Evolutionary conservation across 163 green algal species (phyloP).

Genomic region (Volvox carteri): DNA sequence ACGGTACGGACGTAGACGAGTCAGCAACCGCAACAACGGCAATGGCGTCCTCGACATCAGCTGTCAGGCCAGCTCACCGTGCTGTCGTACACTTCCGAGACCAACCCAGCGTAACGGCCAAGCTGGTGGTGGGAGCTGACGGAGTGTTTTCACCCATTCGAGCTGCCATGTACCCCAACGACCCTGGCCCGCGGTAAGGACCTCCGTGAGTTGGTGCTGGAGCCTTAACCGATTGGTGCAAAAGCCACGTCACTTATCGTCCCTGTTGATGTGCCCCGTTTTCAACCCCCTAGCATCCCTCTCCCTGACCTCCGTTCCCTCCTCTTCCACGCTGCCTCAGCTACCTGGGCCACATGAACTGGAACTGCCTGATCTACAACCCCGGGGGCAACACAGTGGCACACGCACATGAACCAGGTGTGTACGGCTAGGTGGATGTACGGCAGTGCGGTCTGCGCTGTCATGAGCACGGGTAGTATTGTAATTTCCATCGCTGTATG

Average conservation of each 20-base stretch:
- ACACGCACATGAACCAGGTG: constrained; percentile 50
- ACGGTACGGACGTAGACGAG: not conserved
- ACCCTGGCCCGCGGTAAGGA: constrained; percentile 60
- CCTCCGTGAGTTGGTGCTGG: too few species aligned
- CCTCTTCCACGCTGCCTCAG: constrained; percentile 41
- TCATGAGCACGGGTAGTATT: too few species aligned
- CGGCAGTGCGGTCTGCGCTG: too few species aligned
- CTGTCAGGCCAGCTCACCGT: not conserved
- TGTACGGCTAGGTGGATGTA: too few species aligned
- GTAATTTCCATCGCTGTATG: too few species aligned
- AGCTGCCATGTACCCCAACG: constrained; percentile 55
- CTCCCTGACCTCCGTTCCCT: not conserved
- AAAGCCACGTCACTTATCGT: too few species aligned
- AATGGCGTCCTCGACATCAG: not conserved
- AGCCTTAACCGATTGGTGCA: too few species aligned
- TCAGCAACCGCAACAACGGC: not conserved
- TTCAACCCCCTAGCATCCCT: too few species aligned
- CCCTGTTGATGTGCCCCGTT: too few species aligned
- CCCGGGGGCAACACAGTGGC: constrained; percentile 16
- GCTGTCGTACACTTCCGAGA: constrained; percentile 48
- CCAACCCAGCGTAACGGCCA: constrained; percentile 44
- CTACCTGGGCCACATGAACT: constrained; percentile 70
- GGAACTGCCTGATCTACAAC: constrained; percentile 64
- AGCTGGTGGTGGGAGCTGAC: constrained; percentile 66
- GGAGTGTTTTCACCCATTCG: constrained; percentile 60